Evolutionary conservation across 164 flowering plant species (phyloP), one percentile per base, ranked within the genome.

Genomic region (Chimonanthus praecox): DNA sequence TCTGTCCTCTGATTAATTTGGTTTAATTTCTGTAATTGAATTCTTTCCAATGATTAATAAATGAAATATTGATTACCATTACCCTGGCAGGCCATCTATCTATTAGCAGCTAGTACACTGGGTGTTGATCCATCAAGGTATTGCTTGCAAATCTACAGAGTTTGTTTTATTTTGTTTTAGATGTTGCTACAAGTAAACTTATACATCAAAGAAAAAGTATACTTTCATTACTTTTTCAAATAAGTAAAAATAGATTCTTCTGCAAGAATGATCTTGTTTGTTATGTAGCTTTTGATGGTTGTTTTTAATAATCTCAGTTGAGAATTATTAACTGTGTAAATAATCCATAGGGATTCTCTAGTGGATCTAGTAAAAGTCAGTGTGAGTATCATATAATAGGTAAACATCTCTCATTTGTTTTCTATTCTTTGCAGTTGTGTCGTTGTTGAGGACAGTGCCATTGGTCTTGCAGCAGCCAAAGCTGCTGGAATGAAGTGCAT

Each of bases 401-500:
- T 54, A n/a, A 54, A 54, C 16, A 15, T 54, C 60, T 6, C 33
- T 33, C 33, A 33, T 33, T 10, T 66, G 47, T 46, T 44, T 63
- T 47, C 71, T 68, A 8, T 51, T 74, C 66, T 77, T 62, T 73
- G 21, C 86, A 92, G 97, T 48, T 92, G 98, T 85, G 93, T 91
- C 46, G 96, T 95, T 79, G 87, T 92, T 3, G 98, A 95, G 85
- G 99, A 95, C 78, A 95, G 99, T 72, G 94, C 85, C 71, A 91
- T 95, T 67, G 99, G 97, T 69, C 94, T 95, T 76, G 89, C 97
- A 72, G 99, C 98, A 63, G 98, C 99, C 63, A 95, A 95, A 87
- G 94, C 93, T 76, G 97, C 99, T 70, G 97, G 94, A 76, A 95
- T 95, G 99, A 93, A 78, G 79, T 95, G 99, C 75, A 91, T 91